Conservation (phyloP, 1,284 basidiomycete genomes). For the Cystobasidium slooffiae region DNA sequence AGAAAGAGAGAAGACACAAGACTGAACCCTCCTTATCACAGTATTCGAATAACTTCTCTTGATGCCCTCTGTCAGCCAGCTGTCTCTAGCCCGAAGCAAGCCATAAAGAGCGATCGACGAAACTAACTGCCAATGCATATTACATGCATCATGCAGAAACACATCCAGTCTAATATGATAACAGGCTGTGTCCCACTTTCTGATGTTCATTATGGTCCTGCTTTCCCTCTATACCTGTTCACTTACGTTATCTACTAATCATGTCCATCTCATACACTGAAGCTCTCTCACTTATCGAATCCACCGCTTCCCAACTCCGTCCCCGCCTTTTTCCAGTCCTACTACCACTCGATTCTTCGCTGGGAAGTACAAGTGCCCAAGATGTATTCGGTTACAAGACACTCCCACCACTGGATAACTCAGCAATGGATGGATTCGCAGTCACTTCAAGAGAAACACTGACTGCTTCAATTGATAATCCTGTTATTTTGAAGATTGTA, state of each 20-base stretch:
- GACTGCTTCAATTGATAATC: conserved; percentile 6
- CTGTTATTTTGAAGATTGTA: conserved; percentile 5
- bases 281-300: neutral
- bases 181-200: too few relatives aligned
- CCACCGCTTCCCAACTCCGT: neutral
- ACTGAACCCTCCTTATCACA: too few relatives aligned
- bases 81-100: too few relatives aligned
- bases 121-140: too few relatives aligned
- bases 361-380: conserved; percentile 12
- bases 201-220: too few relatives aligned
- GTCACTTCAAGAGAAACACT: conserved; percentile 15
- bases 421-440: conserved; percentile 34
- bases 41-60: too few relatives aligned
- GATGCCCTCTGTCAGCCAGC: too few relatives aligned
- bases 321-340: neutral
- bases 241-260: neutral
- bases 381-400: conserved; percentile 1
- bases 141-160: too few relatives aligned
- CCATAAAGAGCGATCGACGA: too few relatives aligned
- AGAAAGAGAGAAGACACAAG: too few relatives aligned
- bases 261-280: conserved; percentile 3
- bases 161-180: too few relatives aligned
- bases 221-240: too few relatives aligned
- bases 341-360: neutral
- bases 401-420: conserved; percentile 29